Conservation (phyloP, 2,329 filamentous ascomycete species). For the Fusarium sp. region DNA sequence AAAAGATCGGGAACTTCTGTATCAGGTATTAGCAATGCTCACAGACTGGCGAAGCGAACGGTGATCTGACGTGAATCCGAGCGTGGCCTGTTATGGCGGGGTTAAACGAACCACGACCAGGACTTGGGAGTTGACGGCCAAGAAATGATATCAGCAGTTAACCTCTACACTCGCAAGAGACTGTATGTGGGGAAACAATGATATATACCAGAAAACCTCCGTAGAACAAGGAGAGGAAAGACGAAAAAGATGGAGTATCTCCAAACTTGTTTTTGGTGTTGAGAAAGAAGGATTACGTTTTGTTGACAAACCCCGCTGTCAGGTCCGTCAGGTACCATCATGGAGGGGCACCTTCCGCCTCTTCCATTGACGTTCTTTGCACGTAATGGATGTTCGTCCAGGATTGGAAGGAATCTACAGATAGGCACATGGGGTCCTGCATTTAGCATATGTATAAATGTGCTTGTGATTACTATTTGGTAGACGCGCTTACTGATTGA, state of each 20-base stretch:
- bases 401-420: slow-evolving; percentile 2
- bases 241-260: slow-evolving; percentile 16
- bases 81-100: slow-evolving; percentile 13
- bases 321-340: slow-evolving; percentile 12
- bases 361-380: slow-evolving; percentile 6
- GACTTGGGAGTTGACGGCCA: neutral
- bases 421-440: neutral
- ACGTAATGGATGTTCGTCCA: neutral
- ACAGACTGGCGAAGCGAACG: neutral
- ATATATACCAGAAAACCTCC: neutral
- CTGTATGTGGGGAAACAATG: neutral
- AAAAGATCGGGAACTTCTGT: neutral
- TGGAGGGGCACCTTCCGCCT: slow-evolving; percentile 15
- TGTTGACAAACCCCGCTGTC: slow-evolving; percentile 34
- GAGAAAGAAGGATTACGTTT: slow-evolving; percentile 35
- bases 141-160: neutral
- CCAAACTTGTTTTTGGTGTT: slow-evolving; percentile 34
- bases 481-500: neutral
- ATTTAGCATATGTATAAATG: neutral
- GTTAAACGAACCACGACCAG: slow-evolving; percentile 11
- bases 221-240: neutral
- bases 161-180: neutral
- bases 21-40: neutral
- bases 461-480: neutral
- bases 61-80: slow-evolving; percentile 31